phyloP scores from a whole-genome alignment of 306 rosid genomes.

The Prunus salicina region DNA sequence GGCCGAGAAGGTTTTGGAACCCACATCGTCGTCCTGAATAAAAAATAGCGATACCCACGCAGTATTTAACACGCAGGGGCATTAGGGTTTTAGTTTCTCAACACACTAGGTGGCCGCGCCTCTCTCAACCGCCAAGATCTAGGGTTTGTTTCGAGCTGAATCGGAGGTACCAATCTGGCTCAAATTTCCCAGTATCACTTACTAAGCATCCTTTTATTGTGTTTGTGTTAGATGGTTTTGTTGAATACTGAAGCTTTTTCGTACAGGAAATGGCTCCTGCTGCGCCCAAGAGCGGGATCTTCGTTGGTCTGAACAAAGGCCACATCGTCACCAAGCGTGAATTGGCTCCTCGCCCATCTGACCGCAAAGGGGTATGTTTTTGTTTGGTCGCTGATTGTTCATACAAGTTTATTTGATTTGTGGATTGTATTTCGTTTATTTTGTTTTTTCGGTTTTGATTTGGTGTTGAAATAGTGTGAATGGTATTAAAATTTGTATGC shows the following conservation, averaged over 20 bases:
- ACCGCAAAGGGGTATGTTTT: conserved; percentile 61
- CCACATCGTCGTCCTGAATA: neutral
- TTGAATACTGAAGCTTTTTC: neutral
- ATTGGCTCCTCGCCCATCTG: conserved; percentile 66
- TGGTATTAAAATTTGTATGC: neutral
- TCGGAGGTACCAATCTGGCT: neutral
- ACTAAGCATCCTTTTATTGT: neutral
- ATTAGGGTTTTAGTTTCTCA: conserved; percentile 6
- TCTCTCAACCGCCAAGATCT: neutral
- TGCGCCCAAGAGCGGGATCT: conserved; percentile 56
- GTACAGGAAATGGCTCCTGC: conserved; percentile 58
- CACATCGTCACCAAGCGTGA: conserved; percentile 67
- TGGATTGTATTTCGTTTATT: neutral
- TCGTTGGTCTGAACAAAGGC: conserved; percentile 65
- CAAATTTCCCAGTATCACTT: too few relatives aligned
- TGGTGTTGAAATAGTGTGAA: neutral
- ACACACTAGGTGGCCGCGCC: neutral
- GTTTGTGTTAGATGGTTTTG: neutral
- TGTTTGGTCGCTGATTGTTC: neutral
- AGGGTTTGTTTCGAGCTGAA: neutral
- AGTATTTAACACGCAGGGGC: neutral
- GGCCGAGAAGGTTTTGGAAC: neutral
- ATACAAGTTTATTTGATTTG: neutral
- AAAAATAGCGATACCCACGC: neutral
- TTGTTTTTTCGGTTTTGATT: neutral